Evolutionary conservation across 371 early-diverging fungal species (phyloP), one percentile per base, ranked within the genome.

Genomic region (Apophysomyces ossiformis): DNA sequence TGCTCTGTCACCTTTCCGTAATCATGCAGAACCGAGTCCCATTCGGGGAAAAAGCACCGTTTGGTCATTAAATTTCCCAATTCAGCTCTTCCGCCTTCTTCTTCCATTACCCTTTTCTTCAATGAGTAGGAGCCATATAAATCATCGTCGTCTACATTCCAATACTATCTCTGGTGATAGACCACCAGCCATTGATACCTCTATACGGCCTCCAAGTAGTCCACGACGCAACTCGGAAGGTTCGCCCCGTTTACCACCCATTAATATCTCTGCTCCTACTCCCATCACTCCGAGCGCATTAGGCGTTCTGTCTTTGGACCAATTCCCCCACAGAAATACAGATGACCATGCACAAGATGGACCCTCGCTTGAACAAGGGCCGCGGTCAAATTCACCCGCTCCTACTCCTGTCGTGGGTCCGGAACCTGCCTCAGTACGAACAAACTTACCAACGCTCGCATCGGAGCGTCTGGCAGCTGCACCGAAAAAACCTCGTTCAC

Each of bases 181-280:
- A 18, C 65, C 65, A 18, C 63, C 63, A n/a, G 46, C 60, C 41
- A 59, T 66, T 26, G 72, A 68, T 43, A 71, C 67, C 11, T 13
- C 44, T 6, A 37, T 60, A 50, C 44, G 54, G 37, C 38, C 63
- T 18, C 60, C 61, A 37, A 57, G 32, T 18, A 37, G 65, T 35
- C 44, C 59, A 32, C 67, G 72, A 12, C 68, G 72, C 21, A 71
- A 68, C 45, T 66, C 67, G 18, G 72, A 71, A 54, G 72, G 72
- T 56, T 68, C 72, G 4, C 65, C 65, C 45, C 59, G 64, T 35
- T 58, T 64, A 18, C 58, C 72, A n/a, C 68, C 68, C 46, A 68
- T 71, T 46, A 71, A 68, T 65, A 66, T 71, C 37, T 71, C 67
- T 64, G 67, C 61, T 13, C 72, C 72, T 43, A 63, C 74, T 6